These are phyloP conservation scores for Rhodotorula graminis DNA, from an alignment of 768 basidiomycete species.

Conservation along the genomic window DNA sequence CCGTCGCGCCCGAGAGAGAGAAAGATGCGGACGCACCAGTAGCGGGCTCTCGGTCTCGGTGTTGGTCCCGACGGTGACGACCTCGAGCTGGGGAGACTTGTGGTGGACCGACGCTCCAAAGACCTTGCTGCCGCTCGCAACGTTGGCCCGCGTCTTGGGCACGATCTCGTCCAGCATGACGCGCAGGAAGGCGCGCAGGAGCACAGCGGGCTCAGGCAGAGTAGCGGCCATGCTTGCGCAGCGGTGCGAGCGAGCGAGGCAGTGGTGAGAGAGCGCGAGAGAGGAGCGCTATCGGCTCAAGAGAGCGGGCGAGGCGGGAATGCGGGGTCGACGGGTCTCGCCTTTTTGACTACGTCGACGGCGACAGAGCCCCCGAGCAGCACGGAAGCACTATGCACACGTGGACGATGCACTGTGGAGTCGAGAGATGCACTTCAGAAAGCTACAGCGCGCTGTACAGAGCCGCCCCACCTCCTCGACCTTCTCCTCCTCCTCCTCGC, in stretches of 20 bases:
- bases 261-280: background rate
- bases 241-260: too few relatives aligned
- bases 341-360: too few relatives aligned
- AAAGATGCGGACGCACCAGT: conserved; percentile 41
- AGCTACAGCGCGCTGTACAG: too few relatives aligned
- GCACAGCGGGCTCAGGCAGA: background rate
- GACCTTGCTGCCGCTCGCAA: conserved; percentile 40
- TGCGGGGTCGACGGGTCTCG: too few relatives aligned
- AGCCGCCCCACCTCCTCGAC: too few relatives aligned
- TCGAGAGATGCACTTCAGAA: too few relatives aligned
- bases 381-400: too few relatives aligned
- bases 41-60: conserved; percentile 38
- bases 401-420: too few relatives aligned
- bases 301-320: too few relatives aligned
- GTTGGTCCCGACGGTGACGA: conserved; percentile 42
- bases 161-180: conserved; percentile 38
- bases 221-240: background rate
- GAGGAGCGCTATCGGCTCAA: background rate
- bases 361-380: too few relatives aligned
- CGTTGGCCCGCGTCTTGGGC: conserved; percentile 36
- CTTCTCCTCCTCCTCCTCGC: too few relatives aligned
- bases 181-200: conserved; percentile 30
- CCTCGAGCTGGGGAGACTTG: conserved; percentile 26
- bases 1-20: too few relatives aligned
- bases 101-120: conserved; percentile 43